Conservation (phyloP, 805 yeast genomes). For the Candida corydali region DNA sequence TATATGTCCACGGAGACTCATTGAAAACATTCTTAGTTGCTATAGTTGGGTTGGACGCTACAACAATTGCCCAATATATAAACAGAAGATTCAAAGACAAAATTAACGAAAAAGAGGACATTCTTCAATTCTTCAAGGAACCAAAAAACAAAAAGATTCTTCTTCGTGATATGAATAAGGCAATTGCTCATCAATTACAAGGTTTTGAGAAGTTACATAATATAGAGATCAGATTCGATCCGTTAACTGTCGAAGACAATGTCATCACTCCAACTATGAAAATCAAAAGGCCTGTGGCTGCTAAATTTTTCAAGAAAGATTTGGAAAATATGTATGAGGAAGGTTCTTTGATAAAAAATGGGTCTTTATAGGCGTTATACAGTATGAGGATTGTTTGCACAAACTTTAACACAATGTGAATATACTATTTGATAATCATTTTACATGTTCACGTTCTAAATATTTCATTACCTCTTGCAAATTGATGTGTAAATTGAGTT, state of each 20-base stretch:
- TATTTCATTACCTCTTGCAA: too few species aligned
- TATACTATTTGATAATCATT: not conserved
- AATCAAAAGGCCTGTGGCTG: constrained; percentile 35
- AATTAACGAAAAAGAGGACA: constrained; percentile 11
- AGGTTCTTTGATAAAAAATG: constrained; percentile 21
- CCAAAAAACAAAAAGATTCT: constrained; percentile 18
- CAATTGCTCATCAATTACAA: constrained; percentile 19
- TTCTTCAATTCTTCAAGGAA: constrained; percentile 20
- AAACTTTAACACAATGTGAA: too few species aligned
- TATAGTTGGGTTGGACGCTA: constrained; percentile 23
- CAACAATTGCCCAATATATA: constrained; percentile 15
- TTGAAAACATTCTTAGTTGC: constrained; percentile 25
- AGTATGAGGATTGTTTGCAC: too few species aligned
- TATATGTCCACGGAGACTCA: constrained; percentile 32
- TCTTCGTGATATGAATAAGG: constrained; percentile 20
- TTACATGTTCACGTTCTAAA: too few species aligned
- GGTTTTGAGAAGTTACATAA: constrained; percentile 39
- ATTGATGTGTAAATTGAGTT: too few species aligned
- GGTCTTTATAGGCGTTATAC: constrained; percentile 16
- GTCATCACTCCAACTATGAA: constrained; percentile 42
- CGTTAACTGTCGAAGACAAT: constrained; percentile 33
- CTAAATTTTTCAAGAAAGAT: constrained; percentile 21
- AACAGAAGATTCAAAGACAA: constrained; percentile 12
- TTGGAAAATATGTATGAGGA: constrained; percentile 32
- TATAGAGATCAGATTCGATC: constrained; percentile 30